phyloP scores from a whole-genome alignment of 495 filamentous ascomycete species.

The Parachaetomium inaequale region DNA sequence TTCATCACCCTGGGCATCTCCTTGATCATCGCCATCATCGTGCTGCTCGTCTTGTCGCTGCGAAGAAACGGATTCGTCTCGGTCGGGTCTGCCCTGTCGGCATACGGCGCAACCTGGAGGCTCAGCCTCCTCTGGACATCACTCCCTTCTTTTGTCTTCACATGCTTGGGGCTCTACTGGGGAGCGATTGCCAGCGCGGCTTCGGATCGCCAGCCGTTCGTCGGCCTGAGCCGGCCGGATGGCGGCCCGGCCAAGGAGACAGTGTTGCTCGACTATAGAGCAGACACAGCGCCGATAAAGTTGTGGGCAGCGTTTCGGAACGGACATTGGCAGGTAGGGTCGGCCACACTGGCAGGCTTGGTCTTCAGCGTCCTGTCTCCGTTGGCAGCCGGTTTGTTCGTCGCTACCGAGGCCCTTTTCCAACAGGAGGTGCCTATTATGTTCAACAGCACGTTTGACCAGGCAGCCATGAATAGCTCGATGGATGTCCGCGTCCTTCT shows the following conservation, averaged over 20 bases:
- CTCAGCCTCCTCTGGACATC: background rate
- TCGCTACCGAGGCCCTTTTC: background rate
- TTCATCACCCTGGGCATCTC: background rate
- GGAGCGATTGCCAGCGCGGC: background rate
- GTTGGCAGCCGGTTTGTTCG: background rate
- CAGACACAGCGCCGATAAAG: background rate
- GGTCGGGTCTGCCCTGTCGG: background rate
- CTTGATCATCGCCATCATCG: background rate
- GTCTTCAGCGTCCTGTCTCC: background rate
- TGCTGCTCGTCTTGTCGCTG: background rate
- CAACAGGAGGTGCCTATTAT: background rate
- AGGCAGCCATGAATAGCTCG: background rate
- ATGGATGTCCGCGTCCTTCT: background rate
- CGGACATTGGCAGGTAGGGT: background rate
- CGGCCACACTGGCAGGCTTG: background rate
- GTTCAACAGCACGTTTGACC: background rate
- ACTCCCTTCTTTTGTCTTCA: background rate
- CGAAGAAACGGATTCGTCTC: background rate
- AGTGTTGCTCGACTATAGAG: background rate
- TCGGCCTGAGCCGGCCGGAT: background rate
- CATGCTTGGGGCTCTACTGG: background rate
- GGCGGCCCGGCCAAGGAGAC: background rate
- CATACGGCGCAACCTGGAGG: background rate
- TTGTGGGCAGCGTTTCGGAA: background rate
- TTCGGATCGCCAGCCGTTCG: background rate